A percentile compares a stretch with the other conserved stretches of the same genome.
These are phyloP conservation scores for Botrytis hyacinthi DNA, from an alignment of 2,329 filamentous ascomycete genomes.

Conservation along the genomic window DNA sequence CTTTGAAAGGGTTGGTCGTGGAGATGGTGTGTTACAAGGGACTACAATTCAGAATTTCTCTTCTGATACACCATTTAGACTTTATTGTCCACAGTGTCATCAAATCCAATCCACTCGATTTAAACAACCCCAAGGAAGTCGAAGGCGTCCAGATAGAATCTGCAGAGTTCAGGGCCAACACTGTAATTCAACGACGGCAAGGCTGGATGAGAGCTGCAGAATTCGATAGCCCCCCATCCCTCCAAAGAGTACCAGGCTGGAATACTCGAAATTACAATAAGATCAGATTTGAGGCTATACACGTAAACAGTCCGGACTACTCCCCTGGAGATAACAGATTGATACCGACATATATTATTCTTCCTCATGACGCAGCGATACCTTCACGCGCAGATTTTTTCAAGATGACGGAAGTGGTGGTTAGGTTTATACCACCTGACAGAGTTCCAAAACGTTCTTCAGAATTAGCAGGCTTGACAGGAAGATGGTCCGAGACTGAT, in stretches of 20 bases:
- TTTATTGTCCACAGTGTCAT: not conserved
- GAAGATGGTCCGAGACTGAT: not conserved
- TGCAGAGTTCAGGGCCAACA: no score
- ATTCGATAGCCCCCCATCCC: no score
- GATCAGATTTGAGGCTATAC: not conserved
- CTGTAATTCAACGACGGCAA: no score
- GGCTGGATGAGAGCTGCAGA: no score
- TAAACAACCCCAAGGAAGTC: no score
- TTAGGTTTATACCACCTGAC: not conserved
- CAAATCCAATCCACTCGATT: no score
- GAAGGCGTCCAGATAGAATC: no score
- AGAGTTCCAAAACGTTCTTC: not conserved
- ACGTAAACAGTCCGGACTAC: not conserved
- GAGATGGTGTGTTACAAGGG: not conserved
- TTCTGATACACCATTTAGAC: not conserved
- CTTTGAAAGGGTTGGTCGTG: not conserved
- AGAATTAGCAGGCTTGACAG: not conserved
- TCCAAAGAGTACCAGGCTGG: no score
- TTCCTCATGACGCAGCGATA: not conserved
- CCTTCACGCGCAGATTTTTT: not conserved
- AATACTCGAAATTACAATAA: no score
- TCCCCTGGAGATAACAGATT: not conserved
- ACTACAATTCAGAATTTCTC: not conserved
- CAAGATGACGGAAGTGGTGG: not conserved
- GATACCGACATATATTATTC: not conserved